phyloP scores from a whole-genome alignment of 1,284 basidiomycete species.

The Austroboletus olivaceoglutinosus region DNA sequence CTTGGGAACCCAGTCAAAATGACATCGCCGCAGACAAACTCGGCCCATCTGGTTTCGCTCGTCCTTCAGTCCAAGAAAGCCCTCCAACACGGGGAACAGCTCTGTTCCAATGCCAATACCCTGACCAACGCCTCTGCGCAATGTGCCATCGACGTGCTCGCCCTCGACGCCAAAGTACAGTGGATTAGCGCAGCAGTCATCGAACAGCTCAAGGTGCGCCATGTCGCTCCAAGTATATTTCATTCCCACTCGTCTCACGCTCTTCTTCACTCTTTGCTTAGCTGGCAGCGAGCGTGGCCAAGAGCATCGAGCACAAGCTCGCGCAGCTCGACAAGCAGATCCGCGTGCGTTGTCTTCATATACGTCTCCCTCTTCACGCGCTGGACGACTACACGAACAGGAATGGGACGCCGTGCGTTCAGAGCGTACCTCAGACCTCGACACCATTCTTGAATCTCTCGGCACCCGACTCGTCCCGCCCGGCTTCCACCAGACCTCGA shows the following conservation, averaged over 20 bases:
- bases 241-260: background rate
- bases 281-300: conserved; percentile 70
- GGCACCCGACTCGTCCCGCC: conserved; percentile 70
- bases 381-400: conserved; percentile 45
- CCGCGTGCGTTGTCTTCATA: conserved; percentile 48
- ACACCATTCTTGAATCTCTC: conserved; percentile 66
- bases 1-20: no score
- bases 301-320: conserved; percentile 69
- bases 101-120: conserved; percentile 62
- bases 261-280: conserved; percentile 25
- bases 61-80: conserved; percentile 78
- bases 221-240: background rate
- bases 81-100: conserved; percentile 67
- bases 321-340: conserved; percentile 55
- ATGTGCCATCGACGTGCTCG: conserved; percentile 64
- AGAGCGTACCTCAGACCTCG: conserved; percentile 59
- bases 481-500: conserved; percentile 64
- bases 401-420: conserved; percentile 65
- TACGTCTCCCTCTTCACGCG: conserved; percentile 29
- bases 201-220: conserved; percentile 69
- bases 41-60: conserved; percentile 65
- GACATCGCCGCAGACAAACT: conserved; percentile 31
- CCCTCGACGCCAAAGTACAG: conserved; percentile 70
- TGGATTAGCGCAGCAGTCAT: conserved; percentile 71
- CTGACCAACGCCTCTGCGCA: conserved; percentile 62